Conservation (phyloP, 129 eudicot species). For the Gnaphalium uliginosum region DNA sequence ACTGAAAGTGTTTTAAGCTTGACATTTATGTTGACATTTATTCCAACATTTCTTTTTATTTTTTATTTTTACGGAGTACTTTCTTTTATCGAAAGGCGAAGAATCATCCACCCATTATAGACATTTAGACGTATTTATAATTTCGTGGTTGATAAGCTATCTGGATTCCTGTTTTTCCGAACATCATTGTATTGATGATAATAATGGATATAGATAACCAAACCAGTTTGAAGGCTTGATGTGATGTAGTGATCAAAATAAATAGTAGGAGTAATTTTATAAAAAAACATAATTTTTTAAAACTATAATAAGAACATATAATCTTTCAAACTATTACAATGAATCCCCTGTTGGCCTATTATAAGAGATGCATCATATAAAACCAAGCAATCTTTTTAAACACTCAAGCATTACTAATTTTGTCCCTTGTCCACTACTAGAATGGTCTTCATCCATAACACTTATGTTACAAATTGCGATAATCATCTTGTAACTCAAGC, state of each 20-base stretch:
- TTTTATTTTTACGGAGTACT: no score
- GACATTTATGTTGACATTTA: neutral
- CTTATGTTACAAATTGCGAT: neutral
- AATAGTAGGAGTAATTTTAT: no score
- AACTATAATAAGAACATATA: neutral
- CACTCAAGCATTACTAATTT: slow-evolving; percentile 9
- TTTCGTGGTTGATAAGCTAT: no score
- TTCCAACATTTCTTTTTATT: no score
- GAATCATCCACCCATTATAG: no score
- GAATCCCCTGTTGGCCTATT: neutral
- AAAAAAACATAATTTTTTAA: neutral
- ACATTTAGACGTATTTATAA: no score
- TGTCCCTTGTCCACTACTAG: neutral
- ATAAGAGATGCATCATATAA: neutral
- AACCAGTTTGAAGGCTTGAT: neutral
- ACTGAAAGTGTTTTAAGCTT: neutral
- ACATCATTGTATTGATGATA: no score
- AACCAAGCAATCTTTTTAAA: slow-evolving; percentile 5
- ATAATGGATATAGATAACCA: neutral
- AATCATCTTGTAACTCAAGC: slow-evolving; percentile 20
- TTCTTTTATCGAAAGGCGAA: no score
- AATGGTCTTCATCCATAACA: neutral
- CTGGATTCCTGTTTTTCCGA: no score
- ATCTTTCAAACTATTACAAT: neutral
- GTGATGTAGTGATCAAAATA: neutral